These are phyloP conservation scores for Zopfochytrium polystomum DNA, from an alignment of 371 early-diverging fungal species.

Conservation along the genomic window DNA sequence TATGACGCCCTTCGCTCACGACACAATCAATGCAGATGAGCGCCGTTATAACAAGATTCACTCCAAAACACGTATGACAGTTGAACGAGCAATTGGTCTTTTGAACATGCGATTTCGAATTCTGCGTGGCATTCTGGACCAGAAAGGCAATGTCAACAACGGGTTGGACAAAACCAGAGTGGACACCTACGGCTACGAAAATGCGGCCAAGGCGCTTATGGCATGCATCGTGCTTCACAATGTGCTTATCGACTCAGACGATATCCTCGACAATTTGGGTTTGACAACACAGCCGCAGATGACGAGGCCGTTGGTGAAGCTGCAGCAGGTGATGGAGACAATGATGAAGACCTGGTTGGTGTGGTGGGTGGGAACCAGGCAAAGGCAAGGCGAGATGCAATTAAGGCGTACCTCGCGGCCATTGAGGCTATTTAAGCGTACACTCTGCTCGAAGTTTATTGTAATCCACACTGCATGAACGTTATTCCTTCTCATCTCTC, in stretches of 20 bases:
- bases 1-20: conserved; percentile 15
- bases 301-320: not conserved
- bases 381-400: not conserved
- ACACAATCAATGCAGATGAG: conserved; percentile 1
- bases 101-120: conserved; percentile 18
- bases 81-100: conserved; percentile 13
- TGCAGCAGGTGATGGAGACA: not conserved
- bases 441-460: too few species aligned
- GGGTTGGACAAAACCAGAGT: not conserved
- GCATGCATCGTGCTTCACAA: not conserved
- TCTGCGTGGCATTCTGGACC: not conserved
- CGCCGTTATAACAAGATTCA: conserved; percentile 15
- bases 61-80: conserved; percentile 8
- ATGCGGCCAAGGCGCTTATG: not conserved
- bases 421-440: not conserved
- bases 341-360: not conserved
- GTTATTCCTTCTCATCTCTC: too few species aligned
- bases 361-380: not conserved
- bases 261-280: not conserved
- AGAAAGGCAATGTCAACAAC: conserved; percentile 2
- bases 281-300: too few species aligned
- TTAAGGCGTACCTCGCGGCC: not conserved
- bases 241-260: conserved; percentile 7
- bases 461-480: too few species aligned
- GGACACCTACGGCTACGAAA: not conserved